Conservation (phyloP, 169 alveolate species). For the Cystoisospora suis region DNA sequence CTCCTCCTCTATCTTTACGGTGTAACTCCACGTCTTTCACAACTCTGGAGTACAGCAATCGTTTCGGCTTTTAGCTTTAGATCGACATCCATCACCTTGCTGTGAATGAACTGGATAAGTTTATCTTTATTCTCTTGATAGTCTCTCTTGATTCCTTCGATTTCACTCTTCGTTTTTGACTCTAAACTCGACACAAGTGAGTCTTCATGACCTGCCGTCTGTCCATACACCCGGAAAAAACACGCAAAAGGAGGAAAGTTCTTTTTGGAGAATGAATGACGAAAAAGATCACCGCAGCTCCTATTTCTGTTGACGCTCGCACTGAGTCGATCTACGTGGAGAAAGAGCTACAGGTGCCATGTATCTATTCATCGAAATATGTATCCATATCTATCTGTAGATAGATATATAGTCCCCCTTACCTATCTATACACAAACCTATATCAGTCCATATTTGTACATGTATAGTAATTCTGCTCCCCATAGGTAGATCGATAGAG, state of each 20-base stretch:
- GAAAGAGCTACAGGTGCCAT: not conserved
- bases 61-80: conserved; percentile 22
- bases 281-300: too few relatives aligned
- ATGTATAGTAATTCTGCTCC: too few relatives aligned
- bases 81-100: conserved; percentile 59
- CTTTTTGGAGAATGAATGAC: too few relatives aligned
- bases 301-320: too few relatives aligned
- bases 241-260: not conserved
- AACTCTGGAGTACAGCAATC: conserved; percentile 57
- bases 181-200: conserved; percentile 59
- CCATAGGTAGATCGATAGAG: too few relatives aligned
- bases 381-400: not conserved
- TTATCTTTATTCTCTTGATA: conserved; percentile 55
- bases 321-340: too few relatives aligned
- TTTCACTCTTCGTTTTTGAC: conserved; percentile 52
- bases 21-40: conserved; percentile 51
- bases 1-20: too few relatives aligned
- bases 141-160: conserved; percentile 61
- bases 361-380: not conserved
- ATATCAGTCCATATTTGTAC: not conserved
- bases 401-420: not conserved
- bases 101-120: conserved; percentile 46
- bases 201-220: conserved; percentile 65
- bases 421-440: not conserved
- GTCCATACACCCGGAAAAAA: not conserved